Conservation (phyloP, 1,284 basidiomycete genomes). For the Singerocomus inundabilis region DNA sequence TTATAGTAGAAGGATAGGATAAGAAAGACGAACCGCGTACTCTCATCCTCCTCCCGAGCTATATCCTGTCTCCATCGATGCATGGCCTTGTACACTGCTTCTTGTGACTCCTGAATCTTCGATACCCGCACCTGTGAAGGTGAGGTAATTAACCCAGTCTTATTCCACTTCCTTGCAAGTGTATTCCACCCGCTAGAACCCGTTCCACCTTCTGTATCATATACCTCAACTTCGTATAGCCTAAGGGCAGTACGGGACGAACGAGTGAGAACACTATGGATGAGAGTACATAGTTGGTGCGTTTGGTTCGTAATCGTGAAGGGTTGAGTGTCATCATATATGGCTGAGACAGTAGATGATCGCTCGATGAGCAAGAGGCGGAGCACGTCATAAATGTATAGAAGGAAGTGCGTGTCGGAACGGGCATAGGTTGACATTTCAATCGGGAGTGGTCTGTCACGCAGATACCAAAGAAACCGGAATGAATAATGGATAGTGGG, state of each 20-base stretch:
- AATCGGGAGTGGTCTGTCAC: conserved; percentile 70
- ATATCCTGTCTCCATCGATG: conserved; percentile 86
- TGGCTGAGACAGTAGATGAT: conserved; percentile 39
- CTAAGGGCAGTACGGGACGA: conserved; percentile 75
- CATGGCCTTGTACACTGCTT: conserved; percentile 68
- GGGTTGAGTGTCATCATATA: conserved; percentile 21
- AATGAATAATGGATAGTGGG: not conserved
- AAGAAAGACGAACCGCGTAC: conserved; percentile 57
- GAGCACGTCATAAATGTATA: conserved; percentile 93
- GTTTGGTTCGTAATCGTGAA: conserved; percentile 6
- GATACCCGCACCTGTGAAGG: conserved; percentile 39
- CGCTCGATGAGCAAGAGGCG: conserved; percentile 81
- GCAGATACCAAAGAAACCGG: not conserved
- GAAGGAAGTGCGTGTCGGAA: conserved; percentile 92
- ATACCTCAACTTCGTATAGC: conserved; percentile 64
- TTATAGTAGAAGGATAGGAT: conserved; percentile 1
- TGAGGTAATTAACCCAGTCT: conserved; percentile 47
- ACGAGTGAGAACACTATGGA: conserved; percentile 60
- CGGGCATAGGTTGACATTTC: conserved; percentile 94
- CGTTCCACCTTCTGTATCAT: conserved; percentile 63
- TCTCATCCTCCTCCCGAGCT: conserved; percentile 88
- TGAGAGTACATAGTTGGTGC: conserved; percentile 34
- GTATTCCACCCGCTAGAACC: conserved; percentile 76
- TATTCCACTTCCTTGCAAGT: conserved; percentile 80
- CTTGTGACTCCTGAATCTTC: conserved; percentile 72